Percentiles rank a stretch among this genome's conserved stretches.
phyloP scores from a whole-genome alignment of 2,329 filamentous ascomycete genomes.

The Falciphora oryzae region DNA sequence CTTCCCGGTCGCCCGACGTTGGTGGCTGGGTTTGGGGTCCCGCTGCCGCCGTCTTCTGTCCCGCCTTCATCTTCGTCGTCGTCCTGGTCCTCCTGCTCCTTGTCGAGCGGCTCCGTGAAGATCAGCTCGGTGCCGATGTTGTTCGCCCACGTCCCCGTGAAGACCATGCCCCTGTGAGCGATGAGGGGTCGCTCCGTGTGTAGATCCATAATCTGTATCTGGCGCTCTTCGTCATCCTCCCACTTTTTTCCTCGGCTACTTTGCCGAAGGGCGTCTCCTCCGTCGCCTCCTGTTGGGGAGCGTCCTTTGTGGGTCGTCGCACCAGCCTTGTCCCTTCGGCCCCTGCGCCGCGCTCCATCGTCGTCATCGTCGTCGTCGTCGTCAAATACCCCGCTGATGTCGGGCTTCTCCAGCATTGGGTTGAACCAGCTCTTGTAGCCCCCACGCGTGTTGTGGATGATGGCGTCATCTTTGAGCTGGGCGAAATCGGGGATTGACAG shows the following conservation, averaged over 20 bases:
- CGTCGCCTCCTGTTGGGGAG: neutral
- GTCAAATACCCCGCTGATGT: constrained; percentile 15
- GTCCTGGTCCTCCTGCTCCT: constrained; percentile 23
- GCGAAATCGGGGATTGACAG: constrained; percentile 56
- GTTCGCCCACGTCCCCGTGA: constrained; percentile 74
- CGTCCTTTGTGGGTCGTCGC: too few relatives aligned
- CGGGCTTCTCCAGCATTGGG: constrained; percentile 18
- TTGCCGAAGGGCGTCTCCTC: constrained; percentile 9
- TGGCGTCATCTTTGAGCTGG: constrained; percentile 32
- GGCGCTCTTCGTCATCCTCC: constrained; percentile 13
- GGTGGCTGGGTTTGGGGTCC: neutral
- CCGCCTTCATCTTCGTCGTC: neutral
- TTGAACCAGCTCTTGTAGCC: constrained; percentile 38
- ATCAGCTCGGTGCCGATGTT: constrained; percentile 81
- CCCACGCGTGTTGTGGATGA: constrained; percentile 33
- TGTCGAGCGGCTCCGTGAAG: constrained; percentile 43
- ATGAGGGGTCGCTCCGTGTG: constrained; percentile 72
- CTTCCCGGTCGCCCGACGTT: constrained; percentile 15
- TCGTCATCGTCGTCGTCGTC: constrained; percentile 14
- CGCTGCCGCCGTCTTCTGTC: neutral
- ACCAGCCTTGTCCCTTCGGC: neutral
- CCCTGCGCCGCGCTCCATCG: constrained; percentile 21
- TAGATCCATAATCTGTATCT: constrained; percentile 77
- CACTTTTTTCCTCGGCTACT: constrained; percentile 4
- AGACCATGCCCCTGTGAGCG: constrained; percentile 72